A percentile compares a stretch with the other conserved stretches of the same genome.
phyloP scores from a whole-genome alignment of 257 asterid genomes.

The Solanum chilense region DNA sequence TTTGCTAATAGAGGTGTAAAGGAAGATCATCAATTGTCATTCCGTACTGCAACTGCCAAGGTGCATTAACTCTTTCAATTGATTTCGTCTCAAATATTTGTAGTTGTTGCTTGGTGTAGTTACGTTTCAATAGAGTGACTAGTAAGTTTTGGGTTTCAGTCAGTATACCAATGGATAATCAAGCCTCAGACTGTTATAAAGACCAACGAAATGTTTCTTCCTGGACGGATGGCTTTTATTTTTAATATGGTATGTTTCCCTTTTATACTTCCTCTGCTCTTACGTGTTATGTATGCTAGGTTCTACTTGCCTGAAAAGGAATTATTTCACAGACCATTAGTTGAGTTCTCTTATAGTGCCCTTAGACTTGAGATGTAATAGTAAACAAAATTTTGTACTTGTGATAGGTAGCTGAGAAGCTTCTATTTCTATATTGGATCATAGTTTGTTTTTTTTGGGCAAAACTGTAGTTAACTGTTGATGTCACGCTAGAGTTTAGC shows the following conservation, averaged over 20 bases:
- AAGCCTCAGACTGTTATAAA: slow-evolving; percentile 79
- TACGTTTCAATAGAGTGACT: slow-evolving; percentile 5
- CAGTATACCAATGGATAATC: slow-evolving; percentile 86
- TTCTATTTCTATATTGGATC: too few relatives aligned
- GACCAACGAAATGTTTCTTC: slow-evolving; percentile 98
- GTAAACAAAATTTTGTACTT: neutral
- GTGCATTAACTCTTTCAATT: slow-evolving; percentile 14
- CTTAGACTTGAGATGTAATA: neutral
- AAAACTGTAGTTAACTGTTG: too few relatives aligned
- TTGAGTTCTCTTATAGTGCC: neutral
- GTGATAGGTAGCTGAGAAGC: neutral
- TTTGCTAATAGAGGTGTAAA: slow-evolving; percentile 49
- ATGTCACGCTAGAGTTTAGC: neutral
- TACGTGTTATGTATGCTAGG: neutral
- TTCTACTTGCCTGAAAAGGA: neutral
- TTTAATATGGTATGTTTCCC: slow-evolving; percentile 58
- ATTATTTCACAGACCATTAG: neutral
- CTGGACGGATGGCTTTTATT: slow-evolving; percentile 95
- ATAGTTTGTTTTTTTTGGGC: too few relatives aligned
- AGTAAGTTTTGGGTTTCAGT: slow-evolving; percentile 32
- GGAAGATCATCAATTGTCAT: slow-evolving; percentile 72
- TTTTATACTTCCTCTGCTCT: neutral
- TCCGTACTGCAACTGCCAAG: slow-evolving; percentile 90
- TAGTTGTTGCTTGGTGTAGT: slow-evolving; percentile 4
- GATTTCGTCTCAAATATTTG: neutral